Percentiles rank a stretch among this genome's conserved stretches.
phyloP scores from a whole-genome alignment of 1,139 yeast species.

The Debaryomycetaceae sp. region DNA sequence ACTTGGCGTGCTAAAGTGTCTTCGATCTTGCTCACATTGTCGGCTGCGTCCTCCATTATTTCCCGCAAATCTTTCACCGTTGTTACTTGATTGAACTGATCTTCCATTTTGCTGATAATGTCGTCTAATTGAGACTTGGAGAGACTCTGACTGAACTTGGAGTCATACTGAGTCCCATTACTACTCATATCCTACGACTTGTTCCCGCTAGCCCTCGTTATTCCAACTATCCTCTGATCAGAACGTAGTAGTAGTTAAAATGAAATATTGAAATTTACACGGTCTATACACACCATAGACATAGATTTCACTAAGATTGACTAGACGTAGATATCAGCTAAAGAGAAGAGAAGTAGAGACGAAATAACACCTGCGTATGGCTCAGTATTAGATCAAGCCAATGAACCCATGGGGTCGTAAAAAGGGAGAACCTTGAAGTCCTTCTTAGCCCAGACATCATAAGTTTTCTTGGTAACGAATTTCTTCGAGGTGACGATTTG shows the following conservation, averaged over 20 bases:
- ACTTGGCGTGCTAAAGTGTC: conserved; percentile 24
- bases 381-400: conserved; percentile 38
- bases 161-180: neutral
- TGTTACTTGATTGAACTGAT: conserved; percentile 1
- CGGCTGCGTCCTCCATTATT: conserved; percentile 14
- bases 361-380: too few relatives aligned
- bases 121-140: neutral
- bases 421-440: conserved; percentile 62
- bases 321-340: too few relatives aligned
- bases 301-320: too few relatives aligned
- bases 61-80: conserved; percentile 12
- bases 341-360: too few relatives aligned
- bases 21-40: conserved; percentile 13
- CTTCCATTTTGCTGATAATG: neutral
- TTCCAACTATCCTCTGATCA: neutral
- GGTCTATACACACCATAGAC: neutral
- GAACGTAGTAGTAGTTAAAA: neutral
- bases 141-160: neutral
- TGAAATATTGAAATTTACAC: neutral
- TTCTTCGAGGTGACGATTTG: conserved; percentile 70
- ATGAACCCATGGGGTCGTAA: conserved; percentile 87
- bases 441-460: conserved; percentile 47
- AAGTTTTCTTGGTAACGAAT: conserved; percentile 42
- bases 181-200: neutral
- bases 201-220: too few relatives aligned